Evolutionary conservation across 176 grass and related monocot species (phyloP).

Genomic region (Echinochloa phyllopogon): DNA sequence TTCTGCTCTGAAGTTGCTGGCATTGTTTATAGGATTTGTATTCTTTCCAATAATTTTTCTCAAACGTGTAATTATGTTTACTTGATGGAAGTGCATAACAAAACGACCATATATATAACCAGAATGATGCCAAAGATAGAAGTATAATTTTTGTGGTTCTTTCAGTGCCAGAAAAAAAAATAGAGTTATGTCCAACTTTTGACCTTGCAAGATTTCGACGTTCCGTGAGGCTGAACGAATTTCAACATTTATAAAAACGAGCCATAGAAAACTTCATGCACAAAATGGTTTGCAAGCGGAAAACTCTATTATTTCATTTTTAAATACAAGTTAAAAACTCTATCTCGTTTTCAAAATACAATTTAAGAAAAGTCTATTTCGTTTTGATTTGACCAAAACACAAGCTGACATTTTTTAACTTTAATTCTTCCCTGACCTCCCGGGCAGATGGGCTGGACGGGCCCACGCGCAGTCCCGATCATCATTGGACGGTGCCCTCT

Average conservation of each 20-base stretch:
- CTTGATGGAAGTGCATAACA: background rate
- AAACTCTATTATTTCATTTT: too few relatives aligned
- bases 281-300: background rate
- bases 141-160: background rate
- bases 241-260: background rate
- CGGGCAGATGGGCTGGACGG: background rate
- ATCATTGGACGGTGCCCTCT: conserved; percentile 2
- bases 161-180: background rate
- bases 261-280: background rate
- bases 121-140: background rate
- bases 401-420: background rate
- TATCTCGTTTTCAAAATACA: background rate
- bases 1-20: background rate
- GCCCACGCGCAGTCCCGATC: background rate
- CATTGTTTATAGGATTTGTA: background rate
- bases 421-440: background rate
- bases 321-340: background rate
- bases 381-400: background rate
- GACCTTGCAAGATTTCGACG: background rate
- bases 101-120: too few relatives aligned
- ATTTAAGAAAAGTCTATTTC: background rate
- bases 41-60: background rate
- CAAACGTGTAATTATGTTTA: background rate
- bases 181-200: background rate
- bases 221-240: background rate